Base-by-base conservation (phyloP, 148 eudicot genomes). In the Spergularia bocconei region DNA sequence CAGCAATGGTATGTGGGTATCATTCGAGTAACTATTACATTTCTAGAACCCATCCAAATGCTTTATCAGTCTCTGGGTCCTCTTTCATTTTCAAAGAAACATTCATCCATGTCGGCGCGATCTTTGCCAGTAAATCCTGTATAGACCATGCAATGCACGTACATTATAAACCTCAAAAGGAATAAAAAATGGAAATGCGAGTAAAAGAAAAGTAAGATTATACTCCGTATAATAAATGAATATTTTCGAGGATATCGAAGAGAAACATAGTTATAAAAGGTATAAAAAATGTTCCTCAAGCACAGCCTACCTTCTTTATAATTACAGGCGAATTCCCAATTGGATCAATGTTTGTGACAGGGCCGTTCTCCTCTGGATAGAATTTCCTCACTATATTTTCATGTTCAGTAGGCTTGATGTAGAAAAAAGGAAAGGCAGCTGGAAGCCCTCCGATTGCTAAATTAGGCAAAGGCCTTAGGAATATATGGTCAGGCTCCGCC, bases 401-500 rank as follows among this genome's bases (percentile, higher is more conserved):
- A 71, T 92, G 55, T 23, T 95, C 83, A 25, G 85, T 63, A 55
- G 97, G 99, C 81, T 86, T 95, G 55, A 95, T 92, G 86, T 95
- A 95, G 89, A 95, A 95, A 78, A 95, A 95, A 56, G 97, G 91
- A 75, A 76, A 95, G 47, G 87, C 99, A 78, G 94, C 99, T 13
- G 99, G 97, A 74, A 82, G 79, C 59, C 81, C 91, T 73, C 88
- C 92, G 74, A 71, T 79, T 38, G 97, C 92, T 85, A 95, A 87
- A 83, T 95, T 95, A 61, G 97, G 97, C 74, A 95, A 82, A 13
- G 99, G 97, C 76, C 86, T 87, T 63, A 91, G 78, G 69, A 95
- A 90, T 68, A 95, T 75, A 76, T 95, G 99, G 82, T 95, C 99
- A 23, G 99, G 99, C 85, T 95, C 96, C 13, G 96, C 99, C 99